Percentiles rank a stretch among this genome's conserved stretches.
Conservation (phyloP, 768 basidiomycete genomes). For the Amyloporia xantha region DNA sequence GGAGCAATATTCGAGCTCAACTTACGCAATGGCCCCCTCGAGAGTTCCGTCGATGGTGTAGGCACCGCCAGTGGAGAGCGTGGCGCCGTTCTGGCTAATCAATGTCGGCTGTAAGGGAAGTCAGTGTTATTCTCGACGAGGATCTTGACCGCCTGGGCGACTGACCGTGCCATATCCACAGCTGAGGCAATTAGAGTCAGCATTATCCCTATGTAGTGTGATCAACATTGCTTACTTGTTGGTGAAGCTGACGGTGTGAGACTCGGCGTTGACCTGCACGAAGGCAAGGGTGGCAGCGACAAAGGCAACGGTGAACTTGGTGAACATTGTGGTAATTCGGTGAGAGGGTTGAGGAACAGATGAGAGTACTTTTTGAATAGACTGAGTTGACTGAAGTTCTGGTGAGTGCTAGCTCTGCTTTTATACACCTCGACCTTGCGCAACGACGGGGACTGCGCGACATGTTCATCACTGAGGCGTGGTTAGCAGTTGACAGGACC, state of each 20-base stretch:
- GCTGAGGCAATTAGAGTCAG: neutral
- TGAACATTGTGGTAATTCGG: neutral
- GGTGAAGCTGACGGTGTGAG: slow-evolving; percentile 34
- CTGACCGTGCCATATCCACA: neutral
- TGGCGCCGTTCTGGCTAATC: slow-evolving; percentile 15
- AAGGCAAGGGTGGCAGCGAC: neutral
- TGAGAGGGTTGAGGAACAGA: too few species aligned
- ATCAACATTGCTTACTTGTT: slow-evolving; percentile 29
- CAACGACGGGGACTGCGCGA: too few species aligned
- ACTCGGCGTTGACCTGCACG: slow-evolving; percentile 27
- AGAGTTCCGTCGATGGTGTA: slow-evolving; percentile 27
- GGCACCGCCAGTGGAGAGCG: slow-evolving; percentile 28
- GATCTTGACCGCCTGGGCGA: neutral
- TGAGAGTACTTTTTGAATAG: too few species aligned
- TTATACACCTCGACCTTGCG: too few species aligned
- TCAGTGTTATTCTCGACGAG: too few species aligned
- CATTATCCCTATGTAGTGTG: neutral
- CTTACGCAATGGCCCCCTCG: slow-evolving; percentile 33
- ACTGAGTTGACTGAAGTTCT: too few species aligned
- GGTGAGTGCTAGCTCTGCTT: too few species aligned
- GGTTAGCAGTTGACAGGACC: too few species aligned
- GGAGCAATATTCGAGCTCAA: neutral
- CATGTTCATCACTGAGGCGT: too few species aligned
- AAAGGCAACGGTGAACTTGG: neutral
- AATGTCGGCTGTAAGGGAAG: neutral